phyloP scores from a whole-genome alignment of 73 alveolate genomes.

The Tetrahymena elliotti region DNA sequence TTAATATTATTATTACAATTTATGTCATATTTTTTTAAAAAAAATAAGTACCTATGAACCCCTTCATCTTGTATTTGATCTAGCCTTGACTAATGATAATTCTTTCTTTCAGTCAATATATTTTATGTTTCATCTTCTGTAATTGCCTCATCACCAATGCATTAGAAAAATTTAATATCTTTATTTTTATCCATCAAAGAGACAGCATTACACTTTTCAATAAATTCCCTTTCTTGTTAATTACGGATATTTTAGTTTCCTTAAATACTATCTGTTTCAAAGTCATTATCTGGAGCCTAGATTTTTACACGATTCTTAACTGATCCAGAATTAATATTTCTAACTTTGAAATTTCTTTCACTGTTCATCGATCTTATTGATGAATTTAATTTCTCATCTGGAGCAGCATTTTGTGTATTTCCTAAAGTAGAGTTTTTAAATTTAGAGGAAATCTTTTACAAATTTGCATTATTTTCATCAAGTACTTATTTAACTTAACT shows the following conservation, averaged over 20 bases:
- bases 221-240: conserved; percentile 11
- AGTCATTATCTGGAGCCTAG: background rate
- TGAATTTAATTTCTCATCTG: conserved; percentile 11
- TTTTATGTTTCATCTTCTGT: background rate
- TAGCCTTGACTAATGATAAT: background rate
- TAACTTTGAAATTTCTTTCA: background rate
- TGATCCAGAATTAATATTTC: background rate
- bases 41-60: background rate
- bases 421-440: background rate
- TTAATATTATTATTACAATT: background rate
- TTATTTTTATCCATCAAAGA: conserved; percentile 28
- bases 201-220: conserved; percentile 26
- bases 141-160: conserved; percentile 32
- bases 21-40: background rate
- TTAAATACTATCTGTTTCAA: background rate
- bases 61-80: conserved; percentile 15
- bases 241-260: background rate
- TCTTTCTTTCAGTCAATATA: conserved; percentile 10
- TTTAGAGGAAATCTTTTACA: background rate
- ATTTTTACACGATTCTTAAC: background rate
- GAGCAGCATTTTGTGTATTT: background rate
- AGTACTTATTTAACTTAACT: background rate
- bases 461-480: background rate
- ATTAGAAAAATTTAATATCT: conserved; percentile 38
- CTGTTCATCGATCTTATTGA: conserved; percentile 15